Base-by-base conservation (phyloP, 352 stramenopile genomes). In the Blastocystis sp. region DNA sequence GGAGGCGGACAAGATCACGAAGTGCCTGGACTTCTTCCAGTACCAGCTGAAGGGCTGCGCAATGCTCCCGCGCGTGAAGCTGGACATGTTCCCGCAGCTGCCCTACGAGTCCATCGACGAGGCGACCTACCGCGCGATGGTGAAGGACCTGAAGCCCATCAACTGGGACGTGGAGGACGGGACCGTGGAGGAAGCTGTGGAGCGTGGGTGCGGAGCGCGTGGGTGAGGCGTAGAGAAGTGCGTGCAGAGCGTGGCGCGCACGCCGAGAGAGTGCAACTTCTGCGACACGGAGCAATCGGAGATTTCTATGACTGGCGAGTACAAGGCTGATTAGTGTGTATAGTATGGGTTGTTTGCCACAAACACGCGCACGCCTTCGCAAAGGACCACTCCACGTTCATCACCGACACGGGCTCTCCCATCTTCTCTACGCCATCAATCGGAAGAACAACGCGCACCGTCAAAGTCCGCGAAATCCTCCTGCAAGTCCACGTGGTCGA, bases 11-110 rank as follows among this genome's bases (percentile, higher is more conserved):
- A 91, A 95, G n/a, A 90, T 97, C 48, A 90, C 91, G 0, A 91
- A 93, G 71, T 93, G 93, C 61, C 91, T 97, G 41, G 91, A 95
- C 40, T 95, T 92, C 89, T 97, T 96, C 89, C 94, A 97, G 91
- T 97, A 97, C 84, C 94, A 97, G 76, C 91, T 97, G 74, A 97
- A 97, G 89, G 94, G 94, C 56, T 92, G 97, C 78, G 95, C 92
- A 86, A 90, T 97, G 77, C 89, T 97, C 48, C 94, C 94, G 0
- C 91, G 93, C 45, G 84, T 96, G 40, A 90, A 92, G n/a, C 77
- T 91, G 9, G 93, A 93, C 0, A 93, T 92, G 64, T 97, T 96
- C 89, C 89, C 91, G 60, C 94, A 97, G 89, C 95, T 95, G 92
- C 89, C 90, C 34, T 97, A 97, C 90, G 94, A 97, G 88, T 92